Base-by-base conservation (phyloP, 306 rosid genomes). In the Vachellia collinsii region DNA sequence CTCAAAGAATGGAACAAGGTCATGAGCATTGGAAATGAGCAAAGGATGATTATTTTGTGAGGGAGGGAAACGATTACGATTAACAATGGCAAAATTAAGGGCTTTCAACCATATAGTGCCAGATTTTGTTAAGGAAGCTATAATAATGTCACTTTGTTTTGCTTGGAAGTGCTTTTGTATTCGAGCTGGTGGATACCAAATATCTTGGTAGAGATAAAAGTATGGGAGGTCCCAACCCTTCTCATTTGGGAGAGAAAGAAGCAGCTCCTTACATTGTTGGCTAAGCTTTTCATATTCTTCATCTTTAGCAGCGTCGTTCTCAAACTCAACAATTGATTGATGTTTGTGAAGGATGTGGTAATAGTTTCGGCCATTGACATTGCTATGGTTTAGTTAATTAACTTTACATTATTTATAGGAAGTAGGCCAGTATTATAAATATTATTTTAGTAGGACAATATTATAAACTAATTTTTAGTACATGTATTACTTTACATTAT, bases 31-130 rank as follows among this genome's bases (percentile, higher is more conserved):
- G 50, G 71, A 82, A 54, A 54, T 17, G 29, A 85, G 82, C 76
- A 87, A 77, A 20, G 90, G 88, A 56, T 87, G 88, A 17, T 14
- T 7, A 1, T 76, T 16, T 8, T 79, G 41, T 70, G 9, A 4
- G 8, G 56, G 16, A 0, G 17, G 1, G 38, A 79, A 80, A 59
- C 39, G 56, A 20, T 68, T 29, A 19, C 85, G 81, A 13, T 76
- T 87, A 1, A 62, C 70, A 12, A 47, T 11, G 43, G 90, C 70
- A 50, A 82, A 88, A 41, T 84, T 43, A 34, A 88, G 75, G 70
- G 88, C 87, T 83, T 88, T 88, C 23, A 88, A 64, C 87, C 90
- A 85, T 12, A 88, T 87, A 36, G 87, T 87, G 58, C 88, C 90
- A 29, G 90, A 87, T 85, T 87, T 87, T 8, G 88, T 87, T 0